Base-by-base conservation (phyloP, 495 filamentous ascomycete species). In the Cairneyella variabilis region DNA sequence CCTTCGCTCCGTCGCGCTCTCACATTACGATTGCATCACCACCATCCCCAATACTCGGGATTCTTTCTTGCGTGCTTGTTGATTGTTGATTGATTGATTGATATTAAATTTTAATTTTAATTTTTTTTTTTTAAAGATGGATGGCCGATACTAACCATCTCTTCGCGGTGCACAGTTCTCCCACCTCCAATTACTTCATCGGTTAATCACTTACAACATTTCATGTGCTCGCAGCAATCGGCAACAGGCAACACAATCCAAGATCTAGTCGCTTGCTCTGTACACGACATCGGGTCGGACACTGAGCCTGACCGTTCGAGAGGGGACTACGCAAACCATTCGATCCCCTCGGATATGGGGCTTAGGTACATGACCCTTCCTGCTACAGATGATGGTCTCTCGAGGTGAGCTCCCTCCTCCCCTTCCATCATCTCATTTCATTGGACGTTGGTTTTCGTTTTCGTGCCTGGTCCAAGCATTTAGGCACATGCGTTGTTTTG, bases 221-320 rank as follows among this genome's bases (percentile, higher is more conserved):
- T n/a, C n/a, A 64, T 61, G 58, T 56, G 57, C 58, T 61, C 61
- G 38, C 58, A n/a, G n/a, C n/a, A n/a, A n/a, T n/a, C n/a, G n/a
- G n/a, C 58, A 61, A 36, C 58, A 44, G 51, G 51, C 54, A 61
- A 58, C 41, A n/a, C n/a, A n/a, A 53, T 58, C 41, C 57, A 60
- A 61, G 58, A 64, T 34, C 46, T 61, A 53, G 48, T 46, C 42
- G 54, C 57, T 34, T 64, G 49, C 34, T 58, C 58, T 32, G 54
- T 26, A 28, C 58, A 61, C 26, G 61, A 58, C 36, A 42, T 64
- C 58, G 61, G 58, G 21, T 44, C 51, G 30, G 62, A 62, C 22
- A 10, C 38, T 30, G 62, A 64, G 48, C 54, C 55, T 52, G 58
- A 64, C 49, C 56, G 45, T 59, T 54, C 56, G 16, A 56, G 49